Conservation (phyloP, 2,329 filamentous ascomycete genomes). For the Sporothrix mexicana region DNA sequence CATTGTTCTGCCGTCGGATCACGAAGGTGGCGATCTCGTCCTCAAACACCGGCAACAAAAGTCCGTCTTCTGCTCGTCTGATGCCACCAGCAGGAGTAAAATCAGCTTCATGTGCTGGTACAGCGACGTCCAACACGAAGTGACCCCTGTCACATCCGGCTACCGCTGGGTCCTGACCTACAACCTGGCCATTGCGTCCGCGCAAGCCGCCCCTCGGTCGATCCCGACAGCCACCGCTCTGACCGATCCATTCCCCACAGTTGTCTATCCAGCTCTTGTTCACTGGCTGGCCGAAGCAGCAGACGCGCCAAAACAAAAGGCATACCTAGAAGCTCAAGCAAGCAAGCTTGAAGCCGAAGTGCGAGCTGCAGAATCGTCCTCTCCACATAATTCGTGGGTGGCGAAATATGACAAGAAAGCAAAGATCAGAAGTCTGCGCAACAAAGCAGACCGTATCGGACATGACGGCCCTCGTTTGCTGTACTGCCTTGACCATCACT, state of each 20-base stretch:
- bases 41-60: not conserved
- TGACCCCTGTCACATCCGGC: not conserved
- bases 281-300: not conserved
- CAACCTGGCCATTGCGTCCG: not conserved
- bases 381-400: too few species aligned
- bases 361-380: not conserved
- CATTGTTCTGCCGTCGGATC: not conserved
- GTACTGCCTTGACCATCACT: not conserved
- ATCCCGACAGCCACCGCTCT: not conserved
- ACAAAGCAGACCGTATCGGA: not conserved
- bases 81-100: not conserved
- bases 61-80: not conserved
- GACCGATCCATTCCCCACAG: not conserved
- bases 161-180: not conserved
- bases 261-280: not conserved
- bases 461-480: not conserved
- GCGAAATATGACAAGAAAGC: too few species aligned
- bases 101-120: not conserved
- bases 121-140: not conserved
- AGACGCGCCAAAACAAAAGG: not conserved
- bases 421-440: not conserved
- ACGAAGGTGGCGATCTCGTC: not conserved
- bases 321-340: not conserved
- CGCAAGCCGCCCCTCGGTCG: too few species aligned
- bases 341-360: not conserved